phyloP scores from a whole-genome alignment of 371 early-diverging fungal species.

The Zopfochytrium polystomum region DNA sequence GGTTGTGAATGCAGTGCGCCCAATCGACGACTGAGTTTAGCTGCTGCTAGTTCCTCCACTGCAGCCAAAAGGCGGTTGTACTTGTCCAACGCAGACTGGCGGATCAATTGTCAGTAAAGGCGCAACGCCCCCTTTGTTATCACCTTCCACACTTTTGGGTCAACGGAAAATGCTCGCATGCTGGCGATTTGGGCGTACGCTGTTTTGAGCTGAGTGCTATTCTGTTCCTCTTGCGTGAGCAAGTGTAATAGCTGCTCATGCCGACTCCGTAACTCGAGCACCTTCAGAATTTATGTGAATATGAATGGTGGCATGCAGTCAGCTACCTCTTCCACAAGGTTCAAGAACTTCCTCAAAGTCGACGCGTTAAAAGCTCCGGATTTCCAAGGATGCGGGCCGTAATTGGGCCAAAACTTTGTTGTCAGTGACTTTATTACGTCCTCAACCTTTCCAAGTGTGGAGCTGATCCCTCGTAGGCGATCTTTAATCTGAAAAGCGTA shows the following conservation, averaged over 20 bases:
- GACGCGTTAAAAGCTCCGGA: neutral
- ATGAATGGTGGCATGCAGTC: no score
- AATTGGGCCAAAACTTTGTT: slow-evolving; percentile 44
- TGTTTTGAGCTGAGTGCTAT: no score
- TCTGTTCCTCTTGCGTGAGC: no score
- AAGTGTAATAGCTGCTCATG: no score
- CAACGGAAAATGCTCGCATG: slow-evolving; percentile 17
- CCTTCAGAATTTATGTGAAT: neutral
- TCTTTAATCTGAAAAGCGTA: slow-evolving; percentile 36
- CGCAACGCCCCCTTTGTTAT: neutral
- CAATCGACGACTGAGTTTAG: slow-evolving; percentile 36
- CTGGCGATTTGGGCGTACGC: slow-evolving; percentile 24
- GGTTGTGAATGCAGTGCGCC: slow-evolving; percentile 39
- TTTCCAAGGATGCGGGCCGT: slow-evolving; percentile 40
- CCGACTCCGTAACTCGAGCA: neutral
- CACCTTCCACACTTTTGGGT: slow-evolving; percentile 37
- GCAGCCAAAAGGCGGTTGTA: slow-evolving; percentile 30
- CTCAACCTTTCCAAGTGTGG: slow-evolving; percentile 21
- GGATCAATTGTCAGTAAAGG: neutral
- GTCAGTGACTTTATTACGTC: slow-evolving; percentile 34
- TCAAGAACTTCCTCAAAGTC: no score
- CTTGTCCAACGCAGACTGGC: slow-evolving; percentile 4
- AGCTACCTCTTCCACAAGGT: no score
- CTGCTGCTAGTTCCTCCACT: slow-evolving; percentile 33
- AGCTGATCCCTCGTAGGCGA: slow-evolving; percentile 14